phyloP scores from a whole-genome alignment of 2,329 filamentous ascomycete genomes.

The Colletotrichum horii region DNA sequence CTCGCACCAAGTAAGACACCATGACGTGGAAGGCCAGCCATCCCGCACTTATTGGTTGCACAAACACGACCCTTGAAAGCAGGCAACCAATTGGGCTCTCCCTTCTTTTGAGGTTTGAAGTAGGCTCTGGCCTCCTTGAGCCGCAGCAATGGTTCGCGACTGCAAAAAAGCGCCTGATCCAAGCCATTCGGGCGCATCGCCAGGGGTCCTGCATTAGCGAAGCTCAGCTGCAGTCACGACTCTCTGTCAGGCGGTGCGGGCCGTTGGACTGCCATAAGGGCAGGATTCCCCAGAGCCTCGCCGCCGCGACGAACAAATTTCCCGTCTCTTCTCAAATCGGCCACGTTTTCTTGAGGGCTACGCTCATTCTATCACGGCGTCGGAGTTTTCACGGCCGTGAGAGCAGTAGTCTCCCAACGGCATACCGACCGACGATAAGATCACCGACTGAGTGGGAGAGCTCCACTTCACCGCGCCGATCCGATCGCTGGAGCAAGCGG shows the following conservation, averaged over 20 bases:
- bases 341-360: not conserved
- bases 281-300: not conserved
- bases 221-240: not conserved
- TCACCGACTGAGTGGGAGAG: not conserved
- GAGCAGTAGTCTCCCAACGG: not conserved
- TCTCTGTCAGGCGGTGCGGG: not conserved
- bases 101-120: not conserved
- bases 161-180: not conserved
- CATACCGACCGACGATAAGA: not conserved
- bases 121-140: not conserved
- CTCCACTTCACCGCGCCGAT: not conserved
- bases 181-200: not conserved
- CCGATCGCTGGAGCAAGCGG: not conserved
- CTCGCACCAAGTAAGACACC: not conserved
- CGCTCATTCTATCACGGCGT: not conserved
- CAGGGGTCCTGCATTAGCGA: not conserved
- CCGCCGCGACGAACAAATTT: not conserved
- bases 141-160: not conserved
- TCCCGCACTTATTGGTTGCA: not conserved
- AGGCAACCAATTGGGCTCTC: not conserved
- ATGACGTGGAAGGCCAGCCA: not conserved
- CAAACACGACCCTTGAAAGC: not conserved
- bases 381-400: not conserved
- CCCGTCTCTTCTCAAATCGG: not conserved
- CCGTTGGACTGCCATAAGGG: not conserved